Evolutionary conservation across 2,329 filamentous ascomycete species (phyloP), one percentile per base, ranked within the genome.

Genomic region (Cladosporium cucumerinum): DNA sequence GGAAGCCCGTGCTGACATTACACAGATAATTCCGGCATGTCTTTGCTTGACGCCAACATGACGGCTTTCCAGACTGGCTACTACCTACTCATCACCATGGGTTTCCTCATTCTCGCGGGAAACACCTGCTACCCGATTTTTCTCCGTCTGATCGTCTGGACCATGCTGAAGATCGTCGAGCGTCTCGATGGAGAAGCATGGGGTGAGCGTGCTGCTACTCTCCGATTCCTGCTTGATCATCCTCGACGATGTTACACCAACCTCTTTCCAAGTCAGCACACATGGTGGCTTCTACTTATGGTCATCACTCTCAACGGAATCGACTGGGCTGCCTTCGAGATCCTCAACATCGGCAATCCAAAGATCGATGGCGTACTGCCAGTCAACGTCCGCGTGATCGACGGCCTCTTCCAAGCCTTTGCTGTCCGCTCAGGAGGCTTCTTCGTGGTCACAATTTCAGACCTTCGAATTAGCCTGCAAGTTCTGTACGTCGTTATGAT

Each of bases 21-120:
- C 10, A 10, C 11, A 60, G 58, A 64, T 25, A 90, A 90, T 69
- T 87, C 83, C n/a, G 87, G 88, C 48, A 89, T 91, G 86, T 85
- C 84, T 23, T 78, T 90, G 39, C 77, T 90, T 14, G 87, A 90
- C 72, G 82, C 84, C 48, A 89, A 89, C 71, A 87, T 91, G 78
- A 78, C 85, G 3, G 84, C 85, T 0, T 89, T 88, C 65, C 82
- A 85, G 65, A 78, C 71, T 0, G 71, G 72, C 30, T 73, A 75
- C n/a, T 80, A 77, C 2, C 75, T 85, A 64, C 70, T 85, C 23
- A 65, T 84, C 57, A 82, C 78, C 3, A 77, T 85, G 75, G 78
- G 77, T 3, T 74, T 82, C 16, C 69, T 85, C 1, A 82, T 83
- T 2, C 78, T 85, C 7, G 81, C 82, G 0, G 84, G 84, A 2